These are phyloP conservation scores for Geotrichum bryndzae DNA, from an alignment of 1,139 yeast genomes.

Conservation along the genomic window DNA sequence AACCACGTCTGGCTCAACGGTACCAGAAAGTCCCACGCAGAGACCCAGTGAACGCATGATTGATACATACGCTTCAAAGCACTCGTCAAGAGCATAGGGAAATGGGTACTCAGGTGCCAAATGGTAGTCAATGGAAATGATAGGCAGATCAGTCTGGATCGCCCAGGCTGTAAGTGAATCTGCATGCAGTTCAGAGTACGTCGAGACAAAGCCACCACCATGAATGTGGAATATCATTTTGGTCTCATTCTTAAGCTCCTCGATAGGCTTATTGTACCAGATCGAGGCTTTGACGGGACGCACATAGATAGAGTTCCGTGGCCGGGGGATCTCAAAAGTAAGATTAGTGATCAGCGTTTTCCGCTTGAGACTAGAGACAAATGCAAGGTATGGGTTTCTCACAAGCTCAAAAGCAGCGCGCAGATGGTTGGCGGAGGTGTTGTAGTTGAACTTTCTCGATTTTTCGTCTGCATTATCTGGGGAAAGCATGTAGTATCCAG, in stretches of 20 bases:
- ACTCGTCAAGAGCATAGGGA: conserved; percentile 47
- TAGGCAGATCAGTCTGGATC: conserved; percentile 19
- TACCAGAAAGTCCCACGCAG: conserved; percentile 19
- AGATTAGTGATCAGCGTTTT: conserved; percentile 9
- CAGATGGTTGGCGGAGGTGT: conserved; percentile 17
- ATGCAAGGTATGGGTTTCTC: conserved; percentile 19
- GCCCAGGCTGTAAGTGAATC: conserved; percentile 23
- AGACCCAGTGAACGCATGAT: conserved; percentile 22
- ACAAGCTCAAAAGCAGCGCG: conserved; percentile 21
- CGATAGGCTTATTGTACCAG: conserved; percentile 21
- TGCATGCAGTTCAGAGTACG: conserved; percentile 18
- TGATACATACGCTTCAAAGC: conserved; percentile 38
- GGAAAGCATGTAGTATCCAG: conserved; percentile 19
- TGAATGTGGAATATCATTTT: conserved; percentile 20
- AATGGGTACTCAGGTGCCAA: conserved; percentile 48
- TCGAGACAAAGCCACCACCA: conserved; percentile 22
- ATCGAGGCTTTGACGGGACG: conserved; percentile 19
- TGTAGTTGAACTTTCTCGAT: conserved; percentile 20
- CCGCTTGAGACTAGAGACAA: conserved; percentile 10
- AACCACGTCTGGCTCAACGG: conserved; percentile 19
- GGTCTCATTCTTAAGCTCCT: conserved; percentile 18
- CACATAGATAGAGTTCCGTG: conserved; percentile 17
- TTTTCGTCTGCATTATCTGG: conserved; percentile 23
- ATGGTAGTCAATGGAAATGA: conserved; percentile 38
- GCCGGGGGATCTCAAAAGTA: conserved; percentile 19